These are phyloP conservation scores for Lactarius sp. DNA, from an alignment of 768 basidiomycete species.

Conservation along the genomic window DNA sequence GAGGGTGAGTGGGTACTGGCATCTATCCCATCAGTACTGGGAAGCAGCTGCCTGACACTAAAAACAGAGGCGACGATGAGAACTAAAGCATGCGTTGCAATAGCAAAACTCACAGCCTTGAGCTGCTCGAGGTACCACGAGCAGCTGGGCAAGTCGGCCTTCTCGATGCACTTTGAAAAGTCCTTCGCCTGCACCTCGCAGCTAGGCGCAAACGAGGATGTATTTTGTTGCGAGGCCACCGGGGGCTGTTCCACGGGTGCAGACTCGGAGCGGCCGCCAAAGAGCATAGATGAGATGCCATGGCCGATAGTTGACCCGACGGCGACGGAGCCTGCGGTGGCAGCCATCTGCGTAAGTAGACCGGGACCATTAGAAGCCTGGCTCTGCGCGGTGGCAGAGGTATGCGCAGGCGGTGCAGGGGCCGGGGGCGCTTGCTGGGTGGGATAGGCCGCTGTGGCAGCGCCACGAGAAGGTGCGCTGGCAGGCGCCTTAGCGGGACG, in stretches of 20 bases:
- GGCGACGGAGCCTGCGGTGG: conserved; percentile 87
- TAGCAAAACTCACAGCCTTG: conserved; percentile 61
- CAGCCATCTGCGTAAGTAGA: conserved; percentile 79
- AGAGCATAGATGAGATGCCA: conserved; percentile 86
- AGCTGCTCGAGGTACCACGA: conserved; percentile 85
- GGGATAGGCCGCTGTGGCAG: conserved; percentile 26
- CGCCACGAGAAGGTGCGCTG: conserved; percentile 38
- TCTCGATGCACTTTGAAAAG: conserved; percentile 81
- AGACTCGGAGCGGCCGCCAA: conserved; percentile 56
- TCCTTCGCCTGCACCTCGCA: conserved; percentile 86
- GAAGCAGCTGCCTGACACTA: conserved; percentile 26
- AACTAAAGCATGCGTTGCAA: neutral
- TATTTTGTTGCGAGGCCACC: conserved; percentile 43
- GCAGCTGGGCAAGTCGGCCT: conserved; percentile 73
- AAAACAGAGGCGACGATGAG: neutral
- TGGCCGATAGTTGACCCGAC: conserved; percentile 86
- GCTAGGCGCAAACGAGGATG: conserved; percentile 46
- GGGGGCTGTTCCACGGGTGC: conserved; percentile 41
- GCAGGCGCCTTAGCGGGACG: conserved; percentile 38
- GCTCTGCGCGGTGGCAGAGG: conserved; percentile 29
- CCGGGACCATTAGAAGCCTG: conserved; percentile 48
- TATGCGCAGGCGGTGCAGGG: conserved; percentile 33
- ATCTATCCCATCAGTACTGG: conserved; percentile 22
- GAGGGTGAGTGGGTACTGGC: neutral
- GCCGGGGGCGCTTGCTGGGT: conserved; percentile 36